Evolutionary conservation across 495 filamentous ascomycete species (phyloP), one percentile per base, ranked within the genome.

Genomic region (Ascodesmis nigricans): DNA sequence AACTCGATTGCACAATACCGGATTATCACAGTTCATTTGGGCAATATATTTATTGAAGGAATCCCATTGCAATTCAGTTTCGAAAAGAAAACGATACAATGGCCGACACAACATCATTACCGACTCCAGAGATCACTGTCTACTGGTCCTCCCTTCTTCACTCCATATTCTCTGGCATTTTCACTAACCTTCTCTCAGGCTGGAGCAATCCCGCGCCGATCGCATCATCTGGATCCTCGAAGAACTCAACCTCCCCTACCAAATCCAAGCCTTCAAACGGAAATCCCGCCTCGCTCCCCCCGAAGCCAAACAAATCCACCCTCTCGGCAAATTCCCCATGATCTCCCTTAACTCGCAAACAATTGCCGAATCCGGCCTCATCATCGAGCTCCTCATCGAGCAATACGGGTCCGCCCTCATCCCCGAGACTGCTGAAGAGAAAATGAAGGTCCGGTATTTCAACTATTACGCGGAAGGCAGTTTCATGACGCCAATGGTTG

Each of bases 141-240:
- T 74, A 80, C 53, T 82, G 78, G 78, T 79, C 58, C 33, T 13
- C 24, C 16, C 21, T 9, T 5, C 1, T 31, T 29, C 19, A 21
- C 6, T 5, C 20, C 23, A 4, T 16, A 14, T 7, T 16, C 33
- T 21, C 18, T 17, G 28, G 9, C 15, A n/a, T 23, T 15, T 29
- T 11, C 22, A 13, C 32, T 43, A 23, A 39, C 14, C 7, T 16
- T 22, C 22, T 9, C 16, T 24, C 40, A 79, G 77, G 77, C 71
- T 81, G 33, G 63, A 79, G 35, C 54, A 69, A 37, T 82, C 77
- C 25, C 78, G 83, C 37, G 67, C 77, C 33, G 79, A 91, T 41
- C 72, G 80, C 29, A 76, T 91, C 41, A 61, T 84, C 27, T 91
- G 78, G 80, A 69, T 93, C 25, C 67, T 92, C 32, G 76, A 87